phyloP scores from a whole-genome alignment of 202 grass and related monocot genomes.

The Zoysia matrella region DNA sequence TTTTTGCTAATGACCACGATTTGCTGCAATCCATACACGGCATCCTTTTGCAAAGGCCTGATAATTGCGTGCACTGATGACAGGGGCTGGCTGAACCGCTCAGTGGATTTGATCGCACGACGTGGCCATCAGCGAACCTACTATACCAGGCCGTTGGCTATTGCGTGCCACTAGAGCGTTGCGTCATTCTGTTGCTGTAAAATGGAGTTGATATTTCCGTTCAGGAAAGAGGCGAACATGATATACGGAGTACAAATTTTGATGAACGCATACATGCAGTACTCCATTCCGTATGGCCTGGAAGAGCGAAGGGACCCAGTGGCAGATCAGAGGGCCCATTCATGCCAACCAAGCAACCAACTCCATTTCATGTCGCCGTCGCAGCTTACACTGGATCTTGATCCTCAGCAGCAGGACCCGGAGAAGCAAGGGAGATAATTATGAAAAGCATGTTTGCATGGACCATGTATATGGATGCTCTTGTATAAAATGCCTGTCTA shows the following conservation, averaged over 20 bases:
- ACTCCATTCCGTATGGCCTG: not conserved
- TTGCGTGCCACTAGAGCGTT: constrained; percentile 24
- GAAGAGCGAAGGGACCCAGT: not conserved
- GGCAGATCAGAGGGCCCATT: constrained; percentile 15
- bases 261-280: not conserved
- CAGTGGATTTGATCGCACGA: not conserved
- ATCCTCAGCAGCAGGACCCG: constrained; percentile 23
- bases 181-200: constrained; percentile 32
- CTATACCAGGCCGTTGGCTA: not conserved
- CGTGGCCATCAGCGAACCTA: not conserved
- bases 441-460: constrained; percentile 26
- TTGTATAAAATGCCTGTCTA: not conserved
- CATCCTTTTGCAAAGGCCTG: constrained; percentile 30
- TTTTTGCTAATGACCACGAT: constrained; percentile 42
- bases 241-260: not conserved
- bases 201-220: not conserved
- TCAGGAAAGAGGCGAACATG: not conserved
- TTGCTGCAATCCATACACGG: constrained; percentile 11
- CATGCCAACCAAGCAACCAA: constrained; percentile 15
- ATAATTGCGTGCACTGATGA: constrained; percentile 37
- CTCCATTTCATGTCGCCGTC: constrained; percentile 43
- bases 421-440: constrained; percentile 21
- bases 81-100: not conserved
- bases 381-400: constrained; percentile 37
- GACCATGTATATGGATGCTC: constrained; percentile 3